These are phyloP conservation scores for Chrysosporium queenslandicum DNA, from an alignment of 2,329 filamentous ascomycete species.

Conservation along the genomic window DNA sequence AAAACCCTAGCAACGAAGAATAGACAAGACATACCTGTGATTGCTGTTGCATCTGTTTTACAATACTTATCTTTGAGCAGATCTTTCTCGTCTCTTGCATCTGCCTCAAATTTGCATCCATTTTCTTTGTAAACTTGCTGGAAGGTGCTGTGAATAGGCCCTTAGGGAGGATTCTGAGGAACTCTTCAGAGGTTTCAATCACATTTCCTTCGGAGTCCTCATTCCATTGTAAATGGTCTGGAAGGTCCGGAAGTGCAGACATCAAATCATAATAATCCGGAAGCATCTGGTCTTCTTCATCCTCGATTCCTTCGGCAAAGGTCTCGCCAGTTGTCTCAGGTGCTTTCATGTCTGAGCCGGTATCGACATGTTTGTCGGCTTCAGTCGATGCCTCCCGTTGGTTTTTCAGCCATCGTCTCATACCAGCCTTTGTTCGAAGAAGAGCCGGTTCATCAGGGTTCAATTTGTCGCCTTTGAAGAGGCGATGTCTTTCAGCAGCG, in stretches of 20 bases:
- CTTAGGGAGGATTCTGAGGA: conserved; percentile 62
- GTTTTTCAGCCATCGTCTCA: conserved; percentile 77
- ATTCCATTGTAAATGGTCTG: conserved; percentile 68
- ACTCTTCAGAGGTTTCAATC: conserved; percentile 78
- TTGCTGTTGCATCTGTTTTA: conserved; percentile 99
- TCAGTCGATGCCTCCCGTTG: conserved; percentile 56
- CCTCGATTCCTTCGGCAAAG: conserved; percentile 89
- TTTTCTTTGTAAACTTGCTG: conserved; percentile 63
- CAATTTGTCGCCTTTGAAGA: conserved; percentile 76
- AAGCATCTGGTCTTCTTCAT: conserved; percentile 69
- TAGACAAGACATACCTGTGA: conserved; percentile 57
- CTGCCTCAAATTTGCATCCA: conserved; percentile 84
- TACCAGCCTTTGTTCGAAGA: conserved; percentile 71
- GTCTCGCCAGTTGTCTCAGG: conserved; percentile 55
- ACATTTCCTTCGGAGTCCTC: conserved; percentile 84
- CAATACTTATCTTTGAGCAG: conserved; percentile 90
- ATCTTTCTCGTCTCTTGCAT: conserved; percentile 96
- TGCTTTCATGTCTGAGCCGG: conserved; percentile 39
- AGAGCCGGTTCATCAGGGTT: conserved; percentile 82
- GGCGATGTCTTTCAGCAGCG: conserved; percentile 71
- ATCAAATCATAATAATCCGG: conserved; percentile 92
- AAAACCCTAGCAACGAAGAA: not conserved
- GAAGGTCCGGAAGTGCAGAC: conserved; percentile 75
- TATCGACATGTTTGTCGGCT: conserved; percentile 36
- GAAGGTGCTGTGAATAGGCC: conserved; percentile 66